A percentile compares a stretch with the other conserved stretches of the same genome.
phyloP scores from a whole-genome alignment of 352 stramenopile genomes.

The Globisporangium heterothallicum region DNA sequence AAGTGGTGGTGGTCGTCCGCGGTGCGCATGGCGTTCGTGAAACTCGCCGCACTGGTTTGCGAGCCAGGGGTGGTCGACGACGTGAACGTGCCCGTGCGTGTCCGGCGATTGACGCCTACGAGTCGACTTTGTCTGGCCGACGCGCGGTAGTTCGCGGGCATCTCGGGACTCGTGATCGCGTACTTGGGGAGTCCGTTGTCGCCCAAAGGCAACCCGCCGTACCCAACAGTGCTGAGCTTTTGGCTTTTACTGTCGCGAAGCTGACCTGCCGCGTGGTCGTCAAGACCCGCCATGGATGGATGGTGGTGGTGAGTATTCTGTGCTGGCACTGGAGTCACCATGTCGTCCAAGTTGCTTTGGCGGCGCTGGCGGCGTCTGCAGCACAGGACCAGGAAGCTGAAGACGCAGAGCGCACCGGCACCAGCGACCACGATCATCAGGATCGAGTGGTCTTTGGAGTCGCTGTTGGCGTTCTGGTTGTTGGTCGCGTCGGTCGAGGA shows the following conservation, averaged over 20 bases:
- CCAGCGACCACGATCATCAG: slow-evolving; percentile 10
- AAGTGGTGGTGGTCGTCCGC: neutral
- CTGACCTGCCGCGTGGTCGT: slow-evolving; percentile 4
- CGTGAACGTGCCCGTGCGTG: slow-evolving; percentile 2
- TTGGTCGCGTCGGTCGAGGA: slow-evolving; percentile 7
- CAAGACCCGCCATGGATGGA: neutral
- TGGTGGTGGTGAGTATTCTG: neutral
- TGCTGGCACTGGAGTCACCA: neutral
- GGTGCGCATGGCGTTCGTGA: slow-evolving; percentile 2
- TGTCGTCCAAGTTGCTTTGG: slow-evolving; percentile 5
- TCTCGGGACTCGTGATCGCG: slow-evolving; percentile 17
- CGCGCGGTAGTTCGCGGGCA: slow-evolving; percentile 12
- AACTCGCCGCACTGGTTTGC: neutral
- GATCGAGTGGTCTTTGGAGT: slow-evolving; percentile 7
- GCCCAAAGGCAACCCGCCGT: slow-evolving; percentile 3
- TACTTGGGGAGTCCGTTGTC: slow-evolving; percentile 14
- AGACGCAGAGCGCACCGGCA: slow-evolving; percentile 7
- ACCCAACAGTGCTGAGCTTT: slow-evolving; percentile 1
- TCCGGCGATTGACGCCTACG: slow-evolving; percentile 7
- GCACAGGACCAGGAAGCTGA: slow-evolving; percentile 11
- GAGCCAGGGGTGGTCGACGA: neutral
- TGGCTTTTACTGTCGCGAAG: slow-evolving; percentile 13
- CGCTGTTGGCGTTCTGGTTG: slow-evolving; percentile 1
- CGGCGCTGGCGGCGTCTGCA: slow-evolving; percentile 5
- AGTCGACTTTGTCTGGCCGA: slow-evolving; percentile 13